These are phyloP conservation scores for Anethum foeniculum DNA, from an alignment of 140 eudicot genomes.

Conservation along the genomic window DNA sequence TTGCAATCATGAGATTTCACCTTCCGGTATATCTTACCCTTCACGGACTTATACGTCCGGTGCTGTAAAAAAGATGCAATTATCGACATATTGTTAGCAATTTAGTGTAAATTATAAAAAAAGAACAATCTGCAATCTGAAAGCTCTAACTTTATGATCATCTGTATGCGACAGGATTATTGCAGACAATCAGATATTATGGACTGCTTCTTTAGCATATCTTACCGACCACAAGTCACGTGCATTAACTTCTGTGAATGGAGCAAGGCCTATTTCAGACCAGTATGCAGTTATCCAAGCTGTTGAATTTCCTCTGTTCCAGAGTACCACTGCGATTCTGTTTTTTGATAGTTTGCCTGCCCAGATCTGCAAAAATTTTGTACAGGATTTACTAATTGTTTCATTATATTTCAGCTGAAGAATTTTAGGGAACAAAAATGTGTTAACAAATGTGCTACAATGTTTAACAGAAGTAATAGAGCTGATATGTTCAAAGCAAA, in stretches of 20 bases:
- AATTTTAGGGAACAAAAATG: neutral
- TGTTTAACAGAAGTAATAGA: no score
- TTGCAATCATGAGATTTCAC: conserved; percentile 54
- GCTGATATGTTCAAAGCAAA: neutral
- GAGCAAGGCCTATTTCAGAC: conserved; percentile 57
- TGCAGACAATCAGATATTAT: neutral
- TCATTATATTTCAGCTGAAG: neutral
- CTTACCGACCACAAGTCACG: conserved; percentile 85
- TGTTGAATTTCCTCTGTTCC: conserved; percentile 74
- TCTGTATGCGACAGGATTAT: neutral
- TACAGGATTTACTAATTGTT: neutral
- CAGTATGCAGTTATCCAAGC: conserved; percentile 60
- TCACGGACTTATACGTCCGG: conserved; percentile 26
- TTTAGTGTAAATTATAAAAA: neutral
- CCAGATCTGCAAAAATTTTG: conserved; percentile 50
- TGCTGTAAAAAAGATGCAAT: conserved; percentile 32
- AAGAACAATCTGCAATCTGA: neutral
- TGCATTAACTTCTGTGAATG: conserved; percentile 41
- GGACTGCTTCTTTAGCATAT: neutral
- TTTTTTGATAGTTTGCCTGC: conserved; percentile 54
- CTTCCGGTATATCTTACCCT: conserved; percentile 1
- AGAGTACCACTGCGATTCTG: conserved; percentile 53
- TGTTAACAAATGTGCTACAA: no score
- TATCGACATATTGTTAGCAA: neutral
- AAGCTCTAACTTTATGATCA: neutral